Percentiles rank a stretch among this genome's conserved stretches.
Conservation (phyloP, 2,329 filamentous ascomycete species). For the Cladobotryum mycophilum region DNA sequence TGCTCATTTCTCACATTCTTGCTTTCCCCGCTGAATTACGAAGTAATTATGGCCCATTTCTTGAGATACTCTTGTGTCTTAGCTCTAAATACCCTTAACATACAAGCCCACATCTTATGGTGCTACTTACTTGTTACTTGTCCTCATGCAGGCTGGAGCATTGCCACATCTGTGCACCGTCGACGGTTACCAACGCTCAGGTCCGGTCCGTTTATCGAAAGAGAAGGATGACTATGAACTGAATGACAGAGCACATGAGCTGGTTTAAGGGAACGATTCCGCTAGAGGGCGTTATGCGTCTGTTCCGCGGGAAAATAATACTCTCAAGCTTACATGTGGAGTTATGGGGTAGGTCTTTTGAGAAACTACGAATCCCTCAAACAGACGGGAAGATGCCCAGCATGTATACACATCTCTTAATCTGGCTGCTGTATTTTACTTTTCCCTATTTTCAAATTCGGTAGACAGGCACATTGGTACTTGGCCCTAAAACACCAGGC, state of each 20-base stretch:
- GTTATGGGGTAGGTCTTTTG: background rate
- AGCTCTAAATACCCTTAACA: background rate
- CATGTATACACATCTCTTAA: background rate
- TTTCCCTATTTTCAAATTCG: background rate
- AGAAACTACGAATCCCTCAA: background rate
- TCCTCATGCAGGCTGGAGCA: background rate
- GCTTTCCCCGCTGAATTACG: background rate
- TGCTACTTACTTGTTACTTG: background rate
- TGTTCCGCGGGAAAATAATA: background rate
- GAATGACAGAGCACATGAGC: background rate
- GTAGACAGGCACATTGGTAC: background rate
- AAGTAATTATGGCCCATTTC: background rate
- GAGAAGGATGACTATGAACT: background rate
- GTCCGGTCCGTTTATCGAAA: too few relatives aligned
- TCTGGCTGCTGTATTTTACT: background rate
- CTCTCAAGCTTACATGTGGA: too few relatives aligned
- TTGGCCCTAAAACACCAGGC: too few relatives aligned
- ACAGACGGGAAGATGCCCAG: background rate
- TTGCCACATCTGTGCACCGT: background rate
- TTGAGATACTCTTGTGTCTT: too few relatives aligned
- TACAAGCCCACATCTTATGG: background rate
- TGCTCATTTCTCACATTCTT: constrained; percentile 16
- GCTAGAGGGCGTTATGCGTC: background rate
- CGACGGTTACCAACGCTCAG: too few relatives aligned
- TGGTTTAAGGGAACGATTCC: background rate